Evolutionary conservation across 225 moss, liverwort and hornwort genomes (phyloP), one percentile per base, ranked within the genome.

Genomic region (Sphagnum tenellum): DNA sequence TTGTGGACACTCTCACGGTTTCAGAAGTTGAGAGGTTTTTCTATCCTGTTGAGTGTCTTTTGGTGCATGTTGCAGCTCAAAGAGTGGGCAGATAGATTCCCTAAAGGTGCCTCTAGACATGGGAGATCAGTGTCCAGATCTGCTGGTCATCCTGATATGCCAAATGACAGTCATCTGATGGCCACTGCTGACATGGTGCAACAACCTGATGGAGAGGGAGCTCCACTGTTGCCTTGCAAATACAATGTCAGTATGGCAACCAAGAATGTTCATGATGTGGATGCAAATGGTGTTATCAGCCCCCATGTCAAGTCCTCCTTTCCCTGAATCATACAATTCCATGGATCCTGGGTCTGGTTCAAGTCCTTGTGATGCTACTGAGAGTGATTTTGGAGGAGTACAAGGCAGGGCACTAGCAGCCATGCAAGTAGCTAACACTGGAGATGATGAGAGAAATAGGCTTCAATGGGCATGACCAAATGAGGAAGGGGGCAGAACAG

Each of bases 11-110:
- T n/a, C n/a, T n/a, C n/a, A n/a, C n/a, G n/a, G n/a, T n/a, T n/a
- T n/a, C n/a, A n/a, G n/a, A n/a, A n/a, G n/a, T n/a, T n/a, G n/a
- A n/a, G n/a, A n/a, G n/a, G n/a, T n/a, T n/a, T n/a, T n/a, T n/a
- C n/a, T n/a, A n/a, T n/a, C n/a, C n/a, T n/a, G n/a, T n/a, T n/a
- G n/a, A n/a, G 9, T 4, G 51, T 9, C 9, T 52, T 9, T 52
- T 52, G 51, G 5, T 52, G 29, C 3, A 29, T 67, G 53, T 50
- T 81, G 85, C 93, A 98, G 98, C 90, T 98, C 62, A 90, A 89
- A 71, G 98, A 98, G 72, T 79, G 93, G 89, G 98, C 98, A 50
- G 98, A 98, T 72, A 87, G 89, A 81, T 73, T 98, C 57, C 93
- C 98, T 72, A 81, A 88, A 72, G 93, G 93, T 58, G 79, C 74